These are phyloP conservation scores for Lactarius trivialis DNA, from an alignment of 768 basidiomycete genomes.

Conservation along the genomic window DNA sequence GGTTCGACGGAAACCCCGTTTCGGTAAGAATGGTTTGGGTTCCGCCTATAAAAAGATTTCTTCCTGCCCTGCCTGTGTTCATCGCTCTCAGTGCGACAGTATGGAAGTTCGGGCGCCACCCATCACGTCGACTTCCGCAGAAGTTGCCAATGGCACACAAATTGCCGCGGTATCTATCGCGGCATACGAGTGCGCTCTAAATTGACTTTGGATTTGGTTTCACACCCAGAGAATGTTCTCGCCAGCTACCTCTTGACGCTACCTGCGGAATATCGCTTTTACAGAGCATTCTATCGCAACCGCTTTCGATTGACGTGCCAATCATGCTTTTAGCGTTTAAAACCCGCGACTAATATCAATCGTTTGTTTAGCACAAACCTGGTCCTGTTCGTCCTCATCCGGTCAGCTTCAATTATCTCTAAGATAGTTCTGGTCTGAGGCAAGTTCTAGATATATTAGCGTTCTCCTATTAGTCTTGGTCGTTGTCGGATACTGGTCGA, in stretches of 20 bases:
- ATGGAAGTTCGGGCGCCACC: neutral
- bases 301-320: neutral
- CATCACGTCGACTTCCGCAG: neutral
- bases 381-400: slow-evolving; percentile 11
- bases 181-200: slow-evolving; percentile 8
- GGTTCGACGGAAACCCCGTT: neutral
- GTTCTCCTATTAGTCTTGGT: slow-evolving; percentile 43
- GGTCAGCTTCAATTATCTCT: neutral
- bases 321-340: neutral
- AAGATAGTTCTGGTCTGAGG: neutral
- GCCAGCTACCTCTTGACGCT: slow-evolving; percentile 14
- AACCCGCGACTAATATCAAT: neutral
- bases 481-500: slow-evolving; percentile 52
- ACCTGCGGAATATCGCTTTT: slow-evolving; percentile 17
- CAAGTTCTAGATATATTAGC: slow-evolving; percentile 35
- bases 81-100: neutral
- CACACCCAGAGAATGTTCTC: neutral
- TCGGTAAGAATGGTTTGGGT: neutral
- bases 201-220: neutral
- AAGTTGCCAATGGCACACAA: slow-evolving; percentile 2
- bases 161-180: slow-evolving; percentile 8
- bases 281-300: slow-evolving; percentile 1
- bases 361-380: neutral
- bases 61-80: neutral
- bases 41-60: neutral